A percentile compares a stretch with the other conserved stretches of the same genome.
phyloP scores from a whole-genome alignment of 176 grass and related monocot species.

The Elaeis guineensis region DNA sequence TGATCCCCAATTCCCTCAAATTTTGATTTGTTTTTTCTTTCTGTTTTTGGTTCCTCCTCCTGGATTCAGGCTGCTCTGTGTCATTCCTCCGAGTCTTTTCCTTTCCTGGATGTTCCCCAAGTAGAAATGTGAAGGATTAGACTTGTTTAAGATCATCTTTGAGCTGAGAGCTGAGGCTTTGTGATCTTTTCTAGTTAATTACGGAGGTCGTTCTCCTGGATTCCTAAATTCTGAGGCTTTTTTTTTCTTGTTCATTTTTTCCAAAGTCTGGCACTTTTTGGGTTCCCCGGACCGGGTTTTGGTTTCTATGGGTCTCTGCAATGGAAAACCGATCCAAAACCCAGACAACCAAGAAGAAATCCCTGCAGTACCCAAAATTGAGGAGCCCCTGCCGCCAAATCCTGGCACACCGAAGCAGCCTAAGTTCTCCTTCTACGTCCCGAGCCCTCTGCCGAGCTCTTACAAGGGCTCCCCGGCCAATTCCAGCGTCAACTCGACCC shows the following conservation, averaged over 20 bases:
- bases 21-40: slow-evolving; percentile 9
- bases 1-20: background rate
- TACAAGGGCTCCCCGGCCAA: slow-evolving; percentile 93
- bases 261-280: slow-evolving; percentile 3
- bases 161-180: background rate
- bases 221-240: background rate
- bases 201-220: background rate
- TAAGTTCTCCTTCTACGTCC: slow-evolving; percentile 93
- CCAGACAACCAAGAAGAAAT: slow-evolving; percentile 40
- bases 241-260: background rate
- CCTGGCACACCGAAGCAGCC: slow-evolving; percentile 65
- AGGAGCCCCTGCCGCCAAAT: slow-evolving; percentile 32
- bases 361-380: slow-evolving; percentile 23
- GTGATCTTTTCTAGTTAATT: background rate
- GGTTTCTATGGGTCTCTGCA: slow-evolving; percentile 76
- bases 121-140: background rate
- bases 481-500: slow-evolving; percentile 76
- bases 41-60: background rate
- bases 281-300: background rate
- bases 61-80: background rate
- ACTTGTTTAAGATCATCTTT: background rate
- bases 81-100: background rate
- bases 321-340: slow-evolving; percentile 65
- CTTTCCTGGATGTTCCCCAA: background rate
- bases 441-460: slow-evolving; percentile 77